Evolutionary conservation across 2,329 filamentous ascomycete species (phyloP), one percentile per base, ranked within the genome.

Genomic region (Colletotrichum trifolii): DNA sequence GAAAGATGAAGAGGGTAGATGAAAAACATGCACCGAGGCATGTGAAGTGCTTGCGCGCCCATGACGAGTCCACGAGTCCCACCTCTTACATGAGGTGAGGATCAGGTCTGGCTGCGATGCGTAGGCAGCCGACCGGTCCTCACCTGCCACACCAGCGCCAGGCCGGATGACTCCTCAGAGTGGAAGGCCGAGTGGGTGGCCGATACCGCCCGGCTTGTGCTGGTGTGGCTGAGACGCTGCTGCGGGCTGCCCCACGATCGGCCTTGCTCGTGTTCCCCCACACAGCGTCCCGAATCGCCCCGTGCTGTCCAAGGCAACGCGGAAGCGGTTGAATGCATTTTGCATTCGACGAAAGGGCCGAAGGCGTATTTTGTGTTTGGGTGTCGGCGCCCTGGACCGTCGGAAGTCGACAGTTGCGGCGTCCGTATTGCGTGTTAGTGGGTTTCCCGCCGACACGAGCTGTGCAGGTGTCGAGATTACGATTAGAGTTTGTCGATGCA

Each of bases 161-260:
- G 39, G 50, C 45, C 52, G 39, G 47, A 46, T 64, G 63, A 59
- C 58, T 66, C 53, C 58, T 65, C 39, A 25, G 4, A 50, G 40
- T 61, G 12, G 8, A n/a, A 15, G 33, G 34, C 49, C 39, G 7
- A 10, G 10, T 47, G 53, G 33, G 33, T 64, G 63, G 53, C 63
- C 59, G 53, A 64, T 49, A 57, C n/a, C 63, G 59, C 60, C 60
- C 38, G 40, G 54, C 59, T 11, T 56, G 57, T 64, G 63, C 48
- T 39, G 54, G 63, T 66, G 63, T 66, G 63, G 63, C 59, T 64
- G 53, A 64, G 59, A 66, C 63, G 36, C 48, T 47, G 38, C 61
- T 54, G 49, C 36, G 54, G 60, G 60, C 47, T 54, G n/a, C 36
- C 50, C 62, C 62, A 64, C 59, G 17, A 53, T 64, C 63, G 53